Base-by-base conservation (phyloP, 192 early-diverging fungal species). In the Backusella morwellensis region DNA sequence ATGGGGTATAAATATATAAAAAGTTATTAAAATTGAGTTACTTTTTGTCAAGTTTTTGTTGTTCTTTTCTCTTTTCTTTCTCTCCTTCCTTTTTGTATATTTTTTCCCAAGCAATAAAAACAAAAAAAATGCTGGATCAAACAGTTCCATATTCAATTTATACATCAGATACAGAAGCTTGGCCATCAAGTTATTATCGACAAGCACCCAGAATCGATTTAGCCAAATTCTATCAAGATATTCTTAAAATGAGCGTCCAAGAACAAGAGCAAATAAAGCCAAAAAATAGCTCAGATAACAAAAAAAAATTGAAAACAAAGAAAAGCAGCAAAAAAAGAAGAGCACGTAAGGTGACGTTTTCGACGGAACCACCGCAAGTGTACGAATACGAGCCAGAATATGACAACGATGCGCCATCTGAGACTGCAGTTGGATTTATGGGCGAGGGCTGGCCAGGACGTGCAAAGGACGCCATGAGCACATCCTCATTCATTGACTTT, bases 371-470 rank as follows among this genome's bases (percentile, higher is more conserved):
- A 35, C 74, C 74, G 26, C 41, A 21, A 19, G 41, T 75, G 1
- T 66, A 68, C 11, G 74, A 75, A 47, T 75, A 75, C 47, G 74
- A 75, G 15, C 26, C 74, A 36, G 74, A 75, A 47, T 66, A 66
- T 17, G 52, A 56, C 6, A 35, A 8, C 1, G 68, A 36, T 23
- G 11, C 23, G 29, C 23, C 56, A 63, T 12, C 3, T 6, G 6
- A 11, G 0, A 40, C 52, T 36, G 23, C 36, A 26, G 42, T 38
- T 40, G 59, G n/a, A 2, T 29, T 74, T 23, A 59, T 74, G 52
- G 23, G 19, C 23, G 73, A 74, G 5, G 50, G 56, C 7, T 74
- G 73, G 70, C 70, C 70, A 3, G 70, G 70, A 19, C 34, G 44
- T 15, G 42, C 70, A 47, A 72, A 72, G 42, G 40, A 44, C 4